Conservation (phyloP, 2,329 filamentous ascomycete species). For the Cytospora mali region DNA sequence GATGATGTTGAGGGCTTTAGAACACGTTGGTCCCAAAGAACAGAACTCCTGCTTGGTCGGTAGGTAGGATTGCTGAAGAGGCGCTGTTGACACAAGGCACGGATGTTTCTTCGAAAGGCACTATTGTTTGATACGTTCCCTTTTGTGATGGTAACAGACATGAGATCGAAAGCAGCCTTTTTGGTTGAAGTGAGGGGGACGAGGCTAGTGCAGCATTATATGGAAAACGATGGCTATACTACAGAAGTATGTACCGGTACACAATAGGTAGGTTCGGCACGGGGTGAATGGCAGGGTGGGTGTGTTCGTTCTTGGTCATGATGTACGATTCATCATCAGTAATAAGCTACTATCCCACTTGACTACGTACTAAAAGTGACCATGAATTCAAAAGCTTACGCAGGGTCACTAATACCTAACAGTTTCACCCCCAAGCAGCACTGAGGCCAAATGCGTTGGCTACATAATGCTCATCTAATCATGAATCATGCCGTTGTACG, state of each 20-base stretch:
- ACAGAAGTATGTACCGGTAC: not conserved
- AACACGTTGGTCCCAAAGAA: not conserved
- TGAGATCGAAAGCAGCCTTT: not conserved
- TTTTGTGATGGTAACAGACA: conserved; percentile 4
- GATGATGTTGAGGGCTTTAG: not conserved
- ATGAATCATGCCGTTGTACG: conserved; percentile 26
- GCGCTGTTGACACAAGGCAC: conserved; percentile 1
- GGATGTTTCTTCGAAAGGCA: not conserved
- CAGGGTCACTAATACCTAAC: not conserved
- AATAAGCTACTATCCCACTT: not conserved
- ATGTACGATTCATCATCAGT: not conserved
- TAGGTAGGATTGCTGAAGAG: not conserved
- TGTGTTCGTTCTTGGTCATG: no score
- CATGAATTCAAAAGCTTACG: not conserved
- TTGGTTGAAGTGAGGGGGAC: not conserved
- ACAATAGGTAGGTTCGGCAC: no score
- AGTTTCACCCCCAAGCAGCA: not conserved
- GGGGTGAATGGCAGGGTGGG: no score
- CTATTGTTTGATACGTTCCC: not conserved
- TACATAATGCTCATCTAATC: conserved; percentile 26
- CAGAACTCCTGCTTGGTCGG: not conserved
- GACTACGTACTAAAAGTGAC: not conserved
- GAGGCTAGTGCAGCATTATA: not conserved
- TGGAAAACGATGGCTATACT: no score
- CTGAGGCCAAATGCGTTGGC: not conserved